These are phyloP conservation scores for Chlorella sp. DNA, from an alignment of 139 green algal species.

Conservation along the genomic window DNA sequence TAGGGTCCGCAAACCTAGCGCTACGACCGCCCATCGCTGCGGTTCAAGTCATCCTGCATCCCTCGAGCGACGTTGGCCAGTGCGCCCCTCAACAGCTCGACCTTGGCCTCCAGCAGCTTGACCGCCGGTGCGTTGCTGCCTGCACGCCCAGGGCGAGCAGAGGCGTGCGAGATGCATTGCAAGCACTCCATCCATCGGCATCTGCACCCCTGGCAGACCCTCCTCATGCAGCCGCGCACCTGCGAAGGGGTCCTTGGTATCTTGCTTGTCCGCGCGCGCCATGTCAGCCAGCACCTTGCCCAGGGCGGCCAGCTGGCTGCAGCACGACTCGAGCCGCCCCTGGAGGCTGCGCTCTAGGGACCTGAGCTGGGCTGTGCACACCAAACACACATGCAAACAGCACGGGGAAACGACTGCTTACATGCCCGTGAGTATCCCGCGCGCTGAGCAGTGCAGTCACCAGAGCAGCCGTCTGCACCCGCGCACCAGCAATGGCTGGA, in stretches of 20 bases:
- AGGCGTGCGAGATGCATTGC: too few species aligned
- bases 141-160: background rate
- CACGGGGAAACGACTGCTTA: too few species aligned
- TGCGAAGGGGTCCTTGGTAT: constrained; percentile 12
- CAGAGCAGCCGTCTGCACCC: too few species aligned
- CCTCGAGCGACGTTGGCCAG: background rate
- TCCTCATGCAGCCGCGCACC: too few species aligned
- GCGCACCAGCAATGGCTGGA: constrained; percentile 1
- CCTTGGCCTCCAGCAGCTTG: constrained; percentile 10
- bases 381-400: too few species aligned
- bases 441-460: too few species aligned
- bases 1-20: too few species aligned
- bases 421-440: too few species aligned
- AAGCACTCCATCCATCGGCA: too few species aligned
- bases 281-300: background rate
- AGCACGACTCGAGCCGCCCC: background rate
- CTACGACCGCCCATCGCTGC: too few species aligned
- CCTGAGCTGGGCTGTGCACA: constrained; percentile 8
- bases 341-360: constrained; percentile 5
- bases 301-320: background rate
- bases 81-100: background rate
- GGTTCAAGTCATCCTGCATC: too few species aligned
- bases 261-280: constrained; percentile 1
- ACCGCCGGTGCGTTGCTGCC: background rate
- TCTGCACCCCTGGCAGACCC: too few species aligned